Base-by-base conservation (phyloP, 176 grass and related monocot species). In the Stipa capillata region DNA sequence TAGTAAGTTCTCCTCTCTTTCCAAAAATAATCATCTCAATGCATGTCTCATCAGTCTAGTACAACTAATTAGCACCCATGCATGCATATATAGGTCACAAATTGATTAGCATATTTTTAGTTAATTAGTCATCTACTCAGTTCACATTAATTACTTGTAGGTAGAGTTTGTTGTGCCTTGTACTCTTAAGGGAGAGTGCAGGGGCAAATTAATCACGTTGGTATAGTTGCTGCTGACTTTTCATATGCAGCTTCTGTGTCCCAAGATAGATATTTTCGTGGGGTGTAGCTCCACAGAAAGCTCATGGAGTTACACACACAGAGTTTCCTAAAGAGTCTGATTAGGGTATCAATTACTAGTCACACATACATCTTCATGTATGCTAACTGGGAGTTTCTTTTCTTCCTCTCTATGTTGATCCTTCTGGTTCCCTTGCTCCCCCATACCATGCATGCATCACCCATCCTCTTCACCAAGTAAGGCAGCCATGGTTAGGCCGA, bases 211-310 rank as follows among this genome's bases (percentile, higher is more conserved):
- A 64, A 17, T 20, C 13, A 62, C 69, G 82, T n/a, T 76, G 50
- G 7, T 32, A 29, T 63, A 82, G 72, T 82, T 1, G 79, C 82
- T 85, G 87, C 82, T 71, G 69, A 17, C 70, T 89, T 89, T 89
- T 85, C 77, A 76, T 56, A 74, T 10, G 87, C 87, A 71, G 87
- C 36, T 27, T 80, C n/a, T 40, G 39, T 73, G 1, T 33, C 42
- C 7, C 41, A 60, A 42, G 50, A 51, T 43, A 63, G 63, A 1
- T 21, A 45, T 77, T 62, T 82, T 64, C 65, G 54, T 61, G 25
- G 31, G 53, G 63, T 47, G 27, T 55, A 34, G 36, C 60, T 84
- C 81, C 61, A 68, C 9, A 74, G 2, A 84, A 88, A 48, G 25
- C 49, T 74, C 40, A 45, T 75, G 81, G 34, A 44, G 32, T 20